These are phyloP conservation scores for Hericium alpestre DNA, from an alignment of 768 basidiomycete genomes.

Conservation along the genomic window DNA sequence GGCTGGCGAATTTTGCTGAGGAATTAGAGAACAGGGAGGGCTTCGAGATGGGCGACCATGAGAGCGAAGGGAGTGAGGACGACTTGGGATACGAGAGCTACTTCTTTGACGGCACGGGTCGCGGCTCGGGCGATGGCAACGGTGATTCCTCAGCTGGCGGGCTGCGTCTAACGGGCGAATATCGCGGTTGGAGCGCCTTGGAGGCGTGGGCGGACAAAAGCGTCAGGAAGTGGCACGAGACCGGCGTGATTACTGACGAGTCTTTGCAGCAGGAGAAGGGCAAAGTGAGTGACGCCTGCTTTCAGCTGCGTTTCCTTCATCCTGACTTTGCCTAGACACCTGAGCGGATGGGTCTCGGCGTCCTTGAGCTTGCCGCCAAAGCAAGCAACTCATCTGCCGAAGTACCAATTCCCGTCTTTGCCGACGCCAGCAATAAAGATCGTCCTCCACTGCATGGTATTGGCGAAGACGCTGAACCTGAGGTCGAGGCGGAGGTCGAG, in stretches of 20 bases:
- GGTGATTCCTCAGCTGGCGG: conserved; percentile 61
- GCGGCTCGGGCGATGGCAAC: conserved; percentile 70
- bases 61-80: conserved; percentile 70
- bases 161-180: conserved; percentile 71
- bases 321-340: conserved; percentile 21
- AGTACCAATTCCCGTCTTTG: conserved; percentile 54
- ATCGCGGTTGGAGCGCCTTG: conserved; percentile 84
- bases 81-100: conserved; percentile 80
- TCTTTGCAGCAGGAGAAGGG: conserved; percentile 29
- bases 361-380: conserved; percentile 23
- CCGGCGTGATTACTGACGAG: conserved; percentile 51
- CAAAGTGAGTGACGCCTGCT: conserved; percentile 32
- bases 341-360: conserved; percentile 36
- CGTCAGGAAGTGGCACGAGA: conserved; percentile 75
- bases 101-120: conserved; percentile 71
- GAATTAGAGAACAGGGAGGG: conserved; percentile 87
- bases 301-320: background rate
- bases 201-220: conserved; percentile 92
- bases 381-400: conserved; percentile 27
- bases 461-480: conserved; percentile 3
- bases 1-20: conserved; percentile 85
- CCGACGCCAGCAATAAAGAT: conserved; percentile 16
- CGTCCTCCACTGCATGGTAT: conserved; percentile 7
- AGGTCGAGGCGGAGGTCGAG: conserved; percentile 1
- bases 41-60: conserved; percentile 59